A percentile compares a stretch with the other conserved stretches of the same genome.
These are phyloP conservation scores for Arthromyces matolae DNA, from an alignment of 768 basidiomycete genomes.

Conservation along the genomic window DNA sequence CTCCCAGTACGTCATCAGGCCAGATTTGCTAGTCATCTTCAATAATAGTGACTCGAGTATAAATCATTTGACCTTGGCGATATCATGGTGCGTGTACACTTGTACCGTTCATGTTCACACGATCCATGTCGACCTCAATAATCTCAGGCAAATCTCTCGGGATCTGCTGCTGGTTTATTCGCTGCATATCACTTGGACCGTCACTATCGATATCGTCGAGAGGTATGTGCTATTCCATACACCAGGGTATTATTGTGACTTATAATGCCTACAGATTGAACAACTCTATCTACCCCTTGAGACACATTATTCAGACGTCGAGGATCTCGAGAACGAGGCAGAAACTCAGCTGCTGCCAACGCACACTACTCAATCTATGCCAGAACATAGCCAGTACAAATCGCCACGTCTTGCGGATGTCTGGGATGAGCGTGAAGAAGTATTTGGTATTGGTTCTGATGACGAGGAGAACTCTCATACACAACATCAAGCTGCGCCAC, in stretches of 20 bases:
- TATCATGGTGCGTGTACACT: slow-evolving; percentile 52
- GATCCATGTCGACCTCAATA: too few relatives aligned
- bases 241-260: background rate
- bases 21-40: background rate
- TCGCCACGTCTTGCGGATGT: slow-evolving; percentile 50
- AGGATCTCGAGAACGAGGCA: slow-evolving; percentile 46
- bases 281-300: slow-evolving; percentile 74
- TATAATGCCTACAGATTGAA: slow-evolving; percentile 48
- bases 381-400: slow-evolving; percentile 28
- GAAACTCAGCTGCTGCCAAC: slow-evolving; percentile 60
- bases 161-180: slow-evolving; percentile 67
- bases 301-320: slow-evolving; percentile 47
- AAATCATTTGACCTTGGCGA: slow-evolving; percentile 74
- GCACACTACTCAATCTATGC: slow-evolving; percentile 26
- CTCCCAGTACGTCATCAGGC: slow-evolving; percentile 52
- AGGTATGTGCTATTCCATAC: slow-evolving; percentile 37
- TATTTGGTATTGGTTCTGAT: slow-evolving; percentile 68
- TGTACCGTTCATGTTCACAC: too few relatives aligned
- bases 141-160: slow-evolving; percentile 73
- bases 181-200: slow-evolving; percentile 65
- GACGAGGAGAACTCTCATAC: slow-evolving; percentile 47
- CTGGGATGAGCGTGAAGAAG: slow-evolving; percentile 77
- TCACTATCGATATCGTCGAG: slow-evolving; percentile 75
- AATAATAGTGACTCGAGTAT: slow-evolving; percentile 37
- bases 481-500: slow-evolving; percentile 11